Evolutionary conservation across 2,329 filamentous ascomycete species (phyloP).

Genomic region (Penicillium sp.): DNA sequence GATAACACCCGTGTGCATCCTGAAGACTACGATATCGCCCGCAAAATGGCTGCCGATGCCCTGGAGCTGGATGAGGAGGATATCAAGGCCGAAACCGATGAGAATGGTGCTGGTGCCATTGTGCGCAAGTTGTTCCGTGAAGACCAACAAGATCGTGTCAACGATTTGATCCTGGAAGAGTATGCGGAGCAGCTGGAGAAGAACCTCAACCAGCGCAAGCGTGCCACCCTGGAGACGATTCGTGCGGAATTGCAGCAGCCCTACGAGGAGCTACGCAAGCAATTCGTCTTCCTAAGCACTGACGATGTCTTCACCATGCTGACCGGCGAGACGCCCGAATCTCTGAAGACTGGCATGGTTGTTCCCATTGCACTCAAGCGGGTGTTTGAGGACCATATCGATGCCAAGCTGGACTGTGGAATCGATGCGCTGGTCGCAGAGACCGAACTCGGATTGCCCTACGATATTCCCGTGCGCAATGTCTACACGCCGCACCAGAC

Average conservation of each 20-base stretch:
- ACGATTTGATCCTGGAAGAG: constrained; percentile 93
- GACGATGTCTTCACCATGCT: constrained; percentile 95
- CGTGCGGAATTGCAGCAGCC: constrained; percentile 88
- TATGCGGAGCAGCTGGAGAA: constrained; percentile 94
- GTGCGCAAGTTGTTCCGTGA: constrained; percentile 95
- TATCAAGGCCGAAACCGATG: constrained; percentile 89
- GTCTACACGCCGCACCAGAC: constrained; percentile 80
- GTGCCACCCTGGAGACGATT: constrained; percentile 93
- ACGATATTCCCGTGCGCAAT: constrained; percentile 68
- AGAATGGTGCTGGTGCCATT: constrained; percentile 85
- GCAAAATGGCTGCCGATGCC: constrained; percentile 98
- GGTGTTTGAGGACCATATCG: constrained; percentile 88
- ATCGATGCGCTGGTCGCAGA: constrained; percentile 86
- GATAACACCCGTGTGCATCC: constrained; percentile 97
- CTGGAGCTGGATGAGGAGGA: constrained; percentile 97
- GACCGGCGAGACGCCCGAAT: constrained; percentile 86
- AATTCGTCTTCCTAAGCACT: constrained; percentile 68
- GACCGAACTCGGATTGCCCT: constrained; percentile 74
- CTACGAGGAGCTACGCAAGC: constrained; percentile 88
- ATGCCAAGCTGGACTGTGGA: constrained; percentile 90
- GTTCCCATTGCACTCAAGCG: constrained; percentile 85
- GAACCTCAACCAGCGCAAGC: constrained; percentile 92
- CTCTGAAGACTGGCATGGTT: constrained; percentile 86
- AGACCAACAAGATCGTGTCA: constrained; percentile 90
- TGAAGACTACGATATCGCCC: constrained; percentile 95